Evolutionary conservation across 495 filamentous ascomycete species (phyloP).

Genomic region (Clohesyomyces aquaticus): DNA sequence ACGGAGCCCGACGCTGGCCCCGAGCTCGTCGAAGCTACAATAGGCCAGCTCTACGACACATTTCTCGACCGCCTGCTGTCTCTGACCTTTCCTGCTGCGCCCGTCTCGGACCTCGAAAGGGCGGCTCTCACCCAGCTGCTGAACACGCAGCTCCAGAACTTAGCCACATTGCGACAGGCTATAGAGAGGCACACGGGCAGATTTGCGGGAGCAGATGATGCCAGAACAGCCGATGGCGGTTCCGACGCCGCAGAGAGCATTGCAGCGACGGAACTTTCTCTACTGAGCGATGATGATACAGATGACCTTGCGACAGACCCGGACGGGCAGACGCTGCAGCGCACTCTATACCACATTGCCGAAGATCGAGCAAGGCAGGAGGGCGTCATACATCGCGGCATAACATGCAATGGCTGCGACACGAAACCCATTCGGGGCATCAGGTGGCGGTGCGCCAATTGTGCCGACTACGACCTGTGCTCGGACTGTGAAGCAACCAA

Average conservation of each 20-base stretch:
- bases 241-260: conserved; percentile 30
- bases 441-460: conserved; percentile 89
- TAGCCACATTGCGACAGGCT: conserved; percentile 1
- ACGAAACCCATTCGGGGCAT: conserved; percentile 87
- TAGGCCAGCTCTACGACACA: conserved; percentile 33
- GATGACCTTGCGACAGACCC: conserved; percentile 48
- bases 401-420: conserved; percentile 85
- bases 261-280: conserved; percentile 35
- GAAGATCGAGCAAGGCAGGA: conserved; percentile 64
- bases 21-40: conserved; percentile 12
- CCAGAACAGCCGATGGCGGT: not conserved
- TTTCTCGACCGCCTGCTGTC: conserved; percentile 31
- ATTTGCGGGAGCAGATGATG: conserved; percentile 5
- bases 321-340: conserved; percentile 59
- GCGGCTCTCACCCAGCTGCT: conserved; percentile 13
- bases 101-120: conserved; percentile 4
- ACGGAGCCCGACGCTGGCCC: conserved; percentile 3
- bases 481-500: conserved; percentile 45
- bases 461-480: conserved; percentile 75
- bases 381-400: conserved; percentile 91
- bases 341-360: conserved; percentile 53
- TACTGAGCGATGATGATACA: conserved; percentile 25
- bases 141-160: not conserved
- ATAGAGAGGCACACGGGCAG: conserved; percentile 13
- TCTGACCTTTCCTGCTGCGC: conserved; percentile 10